Evolutionary conservation across 441 rosid species (phyloP).

Genomic region (Populus hybrid): DNA sequence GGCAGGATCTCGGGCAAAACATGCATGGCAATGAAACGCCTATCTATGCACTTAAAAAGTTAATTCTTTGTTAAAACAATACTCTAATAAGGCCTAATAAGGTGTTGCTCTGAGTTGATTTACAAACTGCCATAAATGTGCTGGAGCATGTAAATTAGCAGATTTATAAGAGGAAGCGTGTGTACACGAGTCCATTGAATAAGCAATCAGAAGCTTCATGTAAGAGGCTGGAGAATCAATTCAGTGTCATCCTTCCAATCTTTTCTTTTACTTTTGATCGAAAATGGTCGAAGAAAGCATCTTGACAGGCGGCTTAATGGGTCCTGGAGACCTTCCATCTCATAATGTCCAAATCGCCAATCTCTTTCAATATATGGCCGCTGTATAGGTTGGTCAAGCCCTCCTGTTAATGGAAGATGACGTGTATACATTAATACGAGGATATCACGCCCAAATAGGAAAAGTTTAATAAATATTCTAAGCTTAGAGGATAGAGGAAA

Average conservation of each 20-base stretch:
- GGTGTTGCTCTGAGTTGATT: neutral
- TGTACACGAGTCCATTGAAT: neutral
- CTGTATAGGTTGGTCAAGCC: constrained; percentile 74
- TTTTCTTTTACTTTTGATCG: constrained; percentile 40
- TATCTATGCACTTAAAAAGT: no score
- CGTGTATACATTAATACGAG: neutral
- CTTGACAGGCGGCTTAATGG: constrained; percentile 66
- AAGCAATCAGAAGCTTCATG: constrained; percentile 22
- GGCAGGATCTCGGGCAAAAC: no score
- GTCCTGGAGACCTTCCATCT: constrained; percentile 94
- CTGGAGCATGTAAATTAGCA: neutral
- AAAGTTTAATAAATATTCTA: neutral
- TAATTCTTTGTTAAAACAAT: no score
- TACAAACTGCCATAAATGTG: neutral
- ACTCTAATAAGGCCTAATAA: no score
- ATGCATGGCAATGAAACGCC: no score
- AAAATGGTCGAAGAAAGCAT: constrained; percentile 45
- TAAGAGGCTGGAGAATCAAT: constrained; percentile 46
- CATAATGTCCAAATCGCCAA: constrained; percentile 97
- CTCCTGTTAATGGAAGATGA: constrained; percentile 46
- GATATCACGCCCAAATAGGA: neutral
- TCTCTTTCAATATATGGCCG: constrained; percentile 62
- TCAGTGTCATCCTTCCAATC: constrained; percentile 36
- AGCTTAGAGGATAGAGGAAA: neutral
- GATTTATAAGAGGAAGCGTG: neutral